Evolutionary conservation across 768 basidiomycete species (phyloP).

Genomic region (Phallus indusiatus): DNA sequence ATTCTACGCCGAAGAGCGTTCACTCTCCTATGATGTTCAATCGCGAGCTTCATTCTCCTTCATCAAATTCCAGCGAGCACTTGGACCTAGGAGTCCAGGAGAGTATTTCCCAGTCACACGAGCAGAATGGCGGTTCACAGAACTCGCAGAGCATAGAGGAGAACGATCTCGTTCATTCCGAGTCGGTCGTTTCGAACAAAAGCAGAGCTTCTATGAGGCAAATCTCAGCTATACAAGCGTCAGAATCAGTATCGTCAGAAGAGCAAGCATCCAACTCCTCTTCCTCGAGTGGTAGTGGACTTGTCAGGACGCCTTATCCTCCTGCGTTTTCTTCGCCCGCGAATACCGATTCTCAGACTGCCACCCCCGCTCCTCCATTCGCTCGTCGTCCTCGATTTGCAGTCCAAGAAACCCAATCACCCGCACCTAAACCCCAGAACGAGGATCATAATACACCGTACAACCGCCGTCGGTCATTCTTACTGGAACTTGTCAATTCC

Average conservation of each 20-base stretch:
- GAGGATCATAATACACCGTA: constrained; percentile 53
- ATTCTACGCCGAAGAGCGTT: constrained; percentile 44
- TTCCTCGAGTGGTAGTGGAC: neutral
- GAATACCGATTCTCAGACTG: neutral
- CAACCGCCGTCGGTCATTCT: constrained; percentile 69
- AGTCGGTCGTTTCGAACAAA: neutral
- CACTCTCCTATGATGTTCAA: neutral
- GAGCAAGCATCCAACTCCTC: neutral
- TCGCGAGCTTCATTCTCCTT: neutral
- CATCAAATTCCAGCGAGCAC: neutral
- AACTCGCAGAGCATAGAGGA: neutral
- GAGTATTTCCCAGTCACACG: neutral
- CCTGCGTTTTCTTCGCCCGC: constrained; percentile 6
- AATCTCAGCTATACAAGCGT: neutral
- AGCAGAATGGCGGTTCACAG: neutral
- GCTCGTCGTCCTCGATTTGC: constrained; percentile 24
- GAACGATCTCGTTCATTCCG: neutral
- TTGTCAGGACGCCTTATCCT: constrained; percentile 5
- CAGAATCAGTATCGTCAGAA: constrained; percentile 2
- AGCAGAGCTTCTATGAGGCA: neutral
- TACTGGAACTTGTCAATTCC: constrained; percentile 77
- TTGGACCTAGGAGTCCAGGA: neutral
- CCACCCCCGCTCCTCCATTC: constrained; percentile 28
- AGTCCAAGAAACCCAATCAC: constrained; percentile 25
- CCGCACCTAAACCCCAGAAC: constrained; percentile 8